Percentiles rank a stretch among this genome's conserved stretches.
These are phyloP conservation scores for Sclerotinia nivalis DNA, from an alignment of 2,329 filamentous ascomycete species.

Conservation along the genomic window DNA sequence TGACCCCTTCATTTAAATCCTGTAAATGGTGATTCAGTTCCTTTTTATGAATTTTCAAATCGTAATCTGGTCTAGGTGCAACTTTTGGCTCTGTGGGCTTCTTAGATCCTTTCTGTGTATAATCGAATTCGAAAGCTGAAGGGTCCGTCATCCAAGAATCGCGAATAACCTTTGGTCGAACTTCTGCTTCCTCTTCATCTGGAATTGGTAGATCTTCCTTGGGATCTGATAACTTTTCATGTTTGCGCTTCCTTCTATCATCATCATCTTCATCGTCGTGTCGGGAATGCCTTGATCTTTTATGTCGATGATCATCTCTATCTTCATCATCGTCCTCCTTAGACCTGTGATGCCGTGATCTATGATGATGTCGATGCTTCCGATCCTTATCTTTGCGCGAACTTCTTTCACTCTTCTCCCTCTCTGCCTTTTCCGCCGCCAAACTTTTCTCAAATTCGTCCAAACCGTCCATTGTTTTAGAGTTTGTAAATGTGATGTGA, in stretches of 20 bases:
- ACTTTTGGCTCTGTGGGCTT: slow-evolving; percentile 50
- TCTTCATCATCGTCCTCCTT: slow-evolving; percentile 37
- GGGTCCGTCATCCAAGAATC: slow-evolving; percentile 96
- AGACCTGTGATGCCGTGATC: slow-evolving; percentile 33
- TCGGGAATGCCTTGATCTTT: slow-evolving; percentile 54
- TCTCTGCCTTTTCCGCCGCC: slow-evolving; percentile 61
- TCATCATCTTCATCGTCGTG: slow-evolving; percentile 43
- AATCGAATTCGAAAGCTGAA: slow-evolving; percentile 79
- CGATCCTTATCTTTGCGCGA: slow-evolving; percentile 47
- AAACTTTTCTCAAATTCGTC: slow-evolving; percentile 78
- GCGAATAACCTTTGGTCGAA: slow-evolving; percentile 50
- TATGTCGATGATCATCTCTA: slow-evolving; percentile 57
- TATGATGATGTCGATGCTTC: slow-evolving; percentile 42
- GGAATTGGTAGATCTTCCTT: slow-evolving; percentile 55
- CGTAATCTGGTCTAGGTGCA: slow-evolving; percentile 39
- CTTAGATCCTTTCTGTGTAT: slow-evolving; percentile 62
- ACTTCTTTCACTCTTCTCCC: slow-evolving; percentile 50
- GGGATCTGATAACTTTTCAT: slow-evolving; percentile 49
- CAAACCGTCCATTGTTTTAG: slow-evolving; percentile 51
- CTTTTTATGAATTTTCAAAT: slow-evolving; percentile 63
- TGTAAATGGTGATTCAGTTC: slow-evolving; percentile 77
- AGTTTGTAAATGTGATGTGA: slow-evolving; percentile 18
- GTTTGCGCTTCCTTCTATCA: slow-evolving; percentile 38
- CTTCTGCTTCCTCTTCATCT: slow-evolving; percentile 49
- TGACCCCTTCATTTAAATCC: slow-evolving; percentile 55